Conservation (phyloP, 2,329 filamentous ascomycete genomes). For the Lojkania enalia region DNA sequence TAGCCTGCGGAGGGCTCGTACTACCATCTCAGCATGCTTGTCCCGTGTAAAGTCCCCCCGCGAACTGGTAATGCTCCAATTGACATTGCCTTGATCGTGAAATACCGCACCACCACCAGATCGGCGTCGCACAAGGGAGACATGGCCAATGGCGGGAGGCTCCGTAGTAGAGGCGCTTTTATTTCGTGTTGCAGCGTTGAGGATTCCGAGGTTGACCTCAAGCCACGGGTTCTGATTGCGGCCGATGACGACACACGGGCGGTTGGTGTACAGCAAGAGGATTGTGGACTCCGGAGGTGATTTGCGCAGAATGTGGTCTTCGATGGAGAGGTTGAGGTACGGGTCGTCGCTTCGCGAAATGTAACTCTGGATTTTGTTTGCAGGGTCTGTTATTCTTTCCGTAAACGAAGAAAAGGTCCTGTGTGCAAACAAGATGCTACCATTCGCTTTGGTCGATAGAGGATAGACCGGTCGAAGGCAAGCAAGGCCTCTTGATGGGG, state of each 20-base stretch:
- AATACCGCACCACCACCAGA: constrained; percentile 93
- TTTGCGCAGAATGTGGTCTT: constrained; percentile 83
- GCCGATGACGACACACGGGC: constrained; percentile 85
- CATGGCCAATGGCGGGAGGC: constrained; percentile 46
- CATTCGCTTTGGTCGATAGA: neutral
- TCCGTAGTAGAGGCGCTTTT: constrained; percentile 33
- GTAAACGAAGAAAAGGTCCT: constrained; percentile 30
- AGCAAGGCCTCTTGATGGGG: neutral
- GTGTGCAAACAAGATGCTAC: constrained; percentile 1
- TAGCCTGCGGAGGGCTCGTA: constrained; percentile 70
- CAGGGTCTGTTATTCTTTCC: constrained; percentile 32
- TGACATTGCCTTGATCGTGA: constrained; percentile 90
- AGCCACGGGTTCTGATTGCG: constrained; percentile 98
- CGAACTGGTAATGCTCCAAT: constrained; percentile 90
- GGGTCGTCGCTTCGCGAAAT: constrained; percentile 65
- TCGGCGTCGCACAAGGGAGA: constrained; percentile 76
- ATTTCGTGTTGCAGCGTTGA: constrained; percentile 50
- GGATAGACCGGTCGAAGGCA: neutral
- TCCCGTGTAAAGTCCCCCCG: constrained; percentile 76
- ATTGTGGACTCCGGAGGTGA: constrained; percentile 72
- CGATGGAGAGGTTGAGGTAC: constrained; percentile 89
- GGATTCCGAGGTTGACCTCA: constrained; percentile 74
- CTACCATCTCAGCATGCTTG: constrained; percentile 90
- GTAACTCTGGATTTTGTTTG: constrained; percentile 50
- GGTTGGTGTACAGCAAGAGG: constrained; percentile 86